Conservation (phyloP, 108 stramenopile genomes). For the Epithemia pelagica region DNA sequence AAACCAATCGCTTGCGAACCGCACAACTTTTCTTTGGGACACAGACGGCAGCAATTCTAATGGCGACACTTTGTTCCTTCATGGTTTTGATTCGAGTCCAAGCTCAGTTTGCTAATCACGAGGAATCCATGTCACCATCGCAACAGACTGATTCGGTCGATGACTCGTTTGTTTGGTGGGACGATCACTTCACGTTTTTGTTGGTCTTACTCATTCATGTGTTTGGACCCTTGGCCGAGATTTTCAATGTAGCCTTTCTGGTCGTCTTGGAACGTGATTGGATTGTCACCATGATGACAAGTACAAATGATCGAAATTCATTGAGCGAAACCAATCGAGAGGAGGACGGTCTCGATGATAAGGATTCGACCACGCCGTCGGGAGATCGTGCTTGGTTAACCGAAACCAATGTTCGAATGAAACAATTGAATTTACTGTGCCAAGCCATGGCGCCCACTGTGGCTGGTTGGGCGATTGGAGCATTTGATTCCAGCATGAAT, state of each 20-base stretch:
- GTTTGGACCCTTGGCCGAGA: constrained; percentile 37
- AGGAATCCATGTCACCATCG: background rate
- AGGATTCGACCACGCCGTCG: too few species aligned
- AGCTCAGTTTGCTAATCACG: too few species aligned
- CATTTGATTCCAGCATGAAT: too few species aligned
- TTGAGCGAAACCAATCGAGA: background rate
- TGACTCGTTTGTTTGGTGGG: background rate
- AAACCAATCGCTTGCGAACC: constrained; percentile 27
- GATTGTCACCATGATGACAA: constrained; percentile 45
- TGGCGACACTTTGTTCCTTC: constrained; percentile 35
- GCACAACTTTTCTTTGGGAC: constrained; percentile 36
- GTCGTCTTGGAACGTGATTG: constrained; percentile 61
- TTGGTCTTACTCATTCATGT: constrained; percentile 40
- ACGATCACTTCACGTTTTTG: constrained; percentile 5
- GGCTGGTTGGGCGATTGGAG: constrained; percentile 30
- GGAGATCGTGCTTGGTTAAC: constrained; percentile 43
- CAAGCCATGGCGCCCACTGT: constrained; percentile 44
- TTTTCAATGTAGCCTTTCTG: constrained; percentile 39
- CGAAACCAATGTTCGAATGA: constrained; percentile 51
- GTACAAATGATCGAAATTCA: background rate
- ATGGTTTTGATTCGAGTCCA: too few species aligned
- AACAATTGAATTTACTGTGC: constrained; percentile 52
- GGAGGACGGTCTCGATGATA: background rate
- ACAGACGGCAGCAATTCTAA: constrained; percentile 34
- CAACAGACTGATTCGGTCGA: background rate